phyloP scores from a whole-genome alignment of 192 early-diverging fungal genomes.

The Backusella tarrabulga region DNA sequence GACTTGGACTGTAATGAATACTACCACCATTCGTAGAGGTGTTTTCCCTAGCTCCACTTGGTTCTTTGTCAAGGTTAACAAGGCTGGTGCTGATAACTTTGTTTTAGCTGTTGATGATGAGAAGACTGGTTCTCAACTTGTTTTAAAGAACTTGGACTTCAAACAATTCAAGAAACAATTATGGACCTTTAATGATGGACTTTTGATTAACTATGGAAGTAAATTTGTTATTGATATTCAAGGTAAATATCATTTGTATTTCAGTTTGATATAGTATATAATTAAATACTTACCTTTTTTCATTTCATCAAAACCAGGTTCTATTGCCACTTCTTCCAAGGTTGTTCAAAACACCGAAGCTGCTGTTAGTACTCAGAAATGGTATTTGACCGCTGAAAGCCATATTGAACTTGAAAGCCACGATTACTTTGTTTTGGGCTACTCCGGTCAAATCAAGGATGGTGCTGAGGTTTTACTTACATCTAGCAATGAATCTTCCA shows the following conservation, averaged over 20 bases:
- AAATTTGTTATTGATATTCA: conserved; percentile 16
- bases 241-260: conserved; percentile 2
- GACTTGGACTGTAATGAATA: conserved; percentile 2
- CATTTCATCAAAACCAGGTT: neutral
- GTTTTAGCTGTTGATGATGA: conserved; percentile 15
- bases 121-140: conserved; percentile 7
- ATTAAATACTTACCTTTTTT: neutral
- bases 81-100: conserved; percentile 5
- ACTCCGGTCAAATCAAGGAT: neutral
- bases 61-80: conserved; percentile 31
- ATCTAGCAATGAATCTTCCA: neutral
- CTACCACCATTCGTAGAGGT: conserved; percentile 16
- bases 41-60: conserved; percentile 21
- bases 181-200: conserved; percentile 25
- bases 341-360: conserved; percentile 4
- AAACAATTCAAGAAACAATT: conserved; percentile 18
- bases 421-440: conserved; percentile 4
- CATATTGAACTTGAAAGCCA: conserved; percentile 18
- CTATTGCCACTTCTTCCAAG: neutral
- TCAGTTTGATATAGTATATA: neutral
- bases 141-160: conserved; percentile 19
- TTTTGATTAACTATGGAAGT: conserved; percentile 27
- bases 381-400: conserved; percentile 22
- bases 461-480: neutral
- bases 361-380: conserved; percentile 18